Conservation (phyloP, 2,329 filamentous ascomycete species). For the Zopfia rhizophila region DNA sequence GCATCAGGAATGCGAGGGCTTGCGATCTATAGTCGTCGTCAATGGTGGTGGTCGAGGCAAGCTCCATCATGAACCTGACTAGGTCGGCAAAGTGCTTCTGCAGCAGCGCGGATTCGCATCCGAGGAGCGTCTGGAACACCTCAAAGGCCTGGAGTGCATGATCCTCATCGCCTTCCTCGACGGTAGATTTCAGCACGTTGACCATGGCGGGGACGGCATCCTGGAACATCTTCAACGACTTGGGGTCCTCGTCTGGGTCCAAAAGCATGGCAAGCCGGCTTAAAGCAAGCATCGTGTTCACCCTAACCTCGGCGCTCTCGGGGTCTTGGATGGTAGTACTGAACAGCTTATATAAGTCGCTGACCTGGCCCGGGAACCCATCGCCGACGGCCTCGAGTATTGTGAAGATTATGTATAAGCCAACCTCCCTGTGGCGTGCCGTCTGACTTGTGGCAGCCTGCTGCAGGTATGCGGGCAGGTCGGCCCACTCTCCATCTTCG, state of each 20-base stretch:
- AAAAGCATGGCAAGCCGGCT: slow-evolving; percentile 88
- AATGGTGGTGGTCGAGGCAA: slow-evolving; percentile 78
- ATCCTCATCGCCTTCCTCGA: slow-evolving; percentile 84
- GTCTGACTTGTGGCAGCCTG: slow-evolving; percentile 80
- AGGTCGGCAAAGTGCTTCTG: slow-evolving; percentile 89
- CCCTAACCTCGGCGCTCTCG: slow-evolving; percentile 88
- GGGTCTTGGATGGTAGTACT: slow-evolving; percentile 87
- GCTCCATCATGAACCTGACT: slow-evolving; percentile 91
- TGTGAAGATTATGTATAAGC: slow-evolving; percentile 91
- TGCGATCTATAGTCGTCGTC: slow-evolving; percentile 90
- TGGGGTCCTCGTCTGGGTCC: slow-evolving; percentile 84
- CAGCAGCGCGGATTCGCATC: slow-evolving; percentile 86
- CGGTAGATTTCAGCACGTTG: slow-evolving; percentile 83
- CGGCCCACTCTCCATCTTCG: slow-evolving; percentile 84
- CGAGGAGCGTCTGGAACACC: slow-evolving; percentile 94
- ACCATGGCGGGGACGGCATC: slow-evolving; percentile 88
- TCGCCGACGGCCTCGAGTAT: slow-evolving; percentile 89
- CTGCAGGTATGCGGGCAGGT: slow-evolving; percentile 81
- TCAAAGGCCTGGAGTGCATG: slow-evolving; percentile 91
- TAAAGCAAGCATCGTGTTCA: slow-evolving; percentile 93
- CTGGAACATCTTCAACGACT: slow-evolving; percentile 79
- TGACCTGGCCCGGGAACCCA: slow-evolving; percentile 82
- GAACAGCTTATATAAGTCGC: slow-evolving; percentile 84
- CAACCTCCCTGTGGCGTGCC: slow-evolving; percentile 85
- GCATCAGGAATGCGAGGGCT: slow-evolving; percentile 92